phyloP scores from a whole-genome alignment of 2,329 filamentous ascomycete species.

The Metarhizium guizhouense region DNA sequence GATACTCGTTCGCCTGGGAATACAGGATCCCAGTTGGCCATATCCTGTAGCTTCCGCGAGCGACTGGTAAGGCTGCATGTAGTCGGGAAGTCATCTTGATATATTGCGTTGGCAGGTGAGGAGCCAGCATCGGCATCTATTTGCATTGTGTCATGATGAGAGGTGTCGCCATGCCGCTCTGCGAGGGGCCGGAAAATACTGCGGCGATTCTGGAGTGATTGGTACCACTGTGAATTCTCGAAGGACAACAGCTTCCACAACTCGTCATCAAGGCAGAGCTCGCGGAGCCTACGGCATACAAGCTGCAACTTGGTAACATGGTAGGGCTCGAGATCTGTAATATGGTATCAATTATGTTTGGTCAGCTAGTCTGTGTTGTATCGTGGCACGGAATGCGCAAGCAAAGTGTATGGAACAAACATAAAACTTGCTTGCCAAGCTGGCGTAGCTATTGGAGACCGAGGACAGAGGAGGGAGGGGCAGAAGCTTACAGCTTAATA shows the following conservation, averaged over 20 bases:
- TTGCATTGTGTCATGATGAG: slow-evolving; percentile 9
- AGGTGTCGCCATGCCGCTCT: background rate
- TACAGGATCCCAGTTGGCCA: slow-evolving; percentile 77
- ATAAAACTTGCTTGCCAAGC: background rate
- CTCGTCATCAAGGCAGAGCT: slow-evolving; percentile 61
- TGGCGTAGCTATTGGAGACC: background rate
- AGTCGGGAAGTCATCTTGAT: background rate
- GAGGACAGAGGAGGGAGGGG: background rate
- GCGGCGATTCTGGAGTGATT: slow-evolving; percentile 40
- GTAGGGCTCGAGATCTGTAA: slow-evolving; percentile 26
- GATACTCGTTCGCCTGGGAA: slow-evolving; percentile 63
- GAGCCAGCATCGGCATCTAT: background rate
- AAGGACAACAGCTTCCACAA: slow-evolving; percentile 74
- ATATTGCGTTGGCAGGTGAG: background rate
- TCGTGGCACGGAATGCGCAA: background rate
- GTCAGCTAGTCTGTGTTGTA: background rate
- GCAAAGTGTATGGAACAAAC: background rate
- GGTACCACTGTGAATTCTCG: slow-evolving; percentile 56
- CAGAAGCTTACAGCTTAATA: slow-evolving; percentile 46
- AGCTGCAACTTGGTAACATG: slow-evolving; percentile 56
- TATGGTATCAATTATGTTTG: background rate
- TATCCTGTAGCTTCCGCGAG: slow-evolving; percentile 35
- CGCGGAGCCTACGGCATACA: slow-evolving; percentile 56
- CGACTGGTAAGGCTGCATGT: slow-evolving; percentile 3
- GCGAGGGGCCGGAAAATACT: slow-evolving; percentile 21